Evolutionary conservation across 2,329 filamentous ascomycete species (phyloP), one percentile per base, ranked within the genome.

Genomic region (Botrytis squamosa): DNA sequence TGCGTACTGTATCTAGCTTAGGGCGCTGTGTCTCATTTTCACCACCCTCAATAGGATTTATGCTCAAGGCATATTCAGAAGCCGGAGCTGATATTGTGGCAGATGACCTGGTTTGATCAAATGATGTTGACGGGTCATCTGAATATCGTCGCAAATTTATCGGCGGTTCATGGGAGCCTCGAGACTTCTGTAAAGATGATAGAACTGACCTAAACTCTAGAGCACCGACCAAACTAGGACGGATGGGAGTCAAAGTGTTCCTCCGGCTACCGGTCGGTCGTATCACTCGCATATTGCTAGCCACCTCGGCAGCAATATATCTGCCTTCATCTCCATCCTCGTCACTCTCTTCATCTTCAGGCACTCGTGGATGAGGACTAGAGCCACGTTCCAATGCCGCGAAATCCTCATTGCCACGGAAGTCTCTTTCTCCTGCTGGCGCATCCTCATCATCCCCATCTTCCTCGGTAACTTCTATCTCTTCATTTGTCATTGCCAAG

Each of bases 201-300:
- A 99, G 85, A 4, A 97, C 92, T 3, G 95, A 95, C 78, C 95
- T 89, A 79, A 99, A 99, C 83, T 99, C 96, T 73, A 99, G 85
- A 14, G 93, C 96, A 62, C 96, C 96, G 5, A 99, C 92, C 65
- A 99, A 85, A 84, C 96, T 98, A 1, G 96, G 95, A 62, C 96
- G 88, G 75, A 99, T 98, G 0, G 94, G 92, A 10, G 91, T 95
- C 75, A 95, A 88, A 3, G 93, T 94, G 76, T 91, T 91, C 77
- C 92, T 89, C 76, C 90, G 88, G 63, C 87, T 87, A 65, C 89
- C 86, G 46, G 85, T 85, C 1, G 93, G 89, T 36, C 94, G 89
- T 77, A 90, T 90, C 42, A 98, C 87, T 73, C 95, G 92, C 96
- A 99, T 99, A 81, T 94, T 97, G 81, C 91, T 96, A 57, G 92